Conservation (phyloP, 257 asterid species). For the Phtheirospermum japonicum region DNA sequence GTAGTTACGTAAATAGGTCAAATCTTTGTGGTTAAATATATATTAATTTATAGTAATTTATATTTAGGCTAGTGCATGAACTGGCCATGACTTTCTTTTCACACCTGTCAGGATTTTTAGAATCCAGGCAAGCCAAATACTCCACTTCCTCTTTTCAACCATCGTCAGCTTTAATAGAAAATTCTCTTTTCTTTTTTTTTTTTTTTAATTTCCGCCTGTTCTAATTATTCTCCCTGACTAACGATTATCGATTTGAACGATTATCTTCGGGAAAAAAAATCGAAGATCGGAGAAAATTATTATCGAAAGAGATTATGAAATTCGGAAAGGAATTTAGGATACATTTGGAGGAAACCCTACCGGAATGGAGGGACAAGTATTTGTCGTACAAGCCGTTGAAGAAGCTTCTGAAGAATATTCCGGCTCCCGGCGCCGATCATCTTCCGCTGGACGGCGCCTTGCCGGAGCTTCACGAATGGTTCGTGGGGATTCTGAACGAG, state of each 20-base stretch:
- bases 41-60: neutral
- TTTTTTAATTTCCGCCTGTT: too few species aligned
- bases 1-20: too few species aligned
- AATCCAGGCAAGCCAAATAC: constrained; percentile 31
- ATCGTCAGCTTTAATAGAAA: neutral
- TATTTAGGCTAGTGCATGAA: too few species aligned
- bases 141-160: neutral
- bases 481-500: constrained; percentile 61
- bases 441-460: constrained; percentile 30
- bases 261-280: too few species aligned
- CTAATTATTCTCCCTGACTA: neutral
- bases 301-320: constrained; percentile 68
- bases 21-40: too few species aligned
- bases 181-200: neutral
- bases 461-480: constrained; percentile 64
- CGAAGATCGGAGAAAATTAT: neutral
- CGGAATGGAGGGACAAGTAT: constrained; percentile 92
- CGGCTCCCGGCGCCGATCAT: constrained; percentile 34
- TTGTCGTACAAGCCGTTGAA: constrained; percentile 75
- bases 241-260: too few species aligned
- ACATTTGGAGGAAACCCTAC: constrained; percentile 84
- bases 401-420: constrained; percentile 72
- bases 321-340: constrained; percentile 80
- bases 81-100: too few species aligned
- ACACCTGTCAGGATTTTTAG: constrained; percentile 1